Base-by-base conservation (phyloP, 495 filamentous ascomycete species). In the Penicillium steckii region DNA sequence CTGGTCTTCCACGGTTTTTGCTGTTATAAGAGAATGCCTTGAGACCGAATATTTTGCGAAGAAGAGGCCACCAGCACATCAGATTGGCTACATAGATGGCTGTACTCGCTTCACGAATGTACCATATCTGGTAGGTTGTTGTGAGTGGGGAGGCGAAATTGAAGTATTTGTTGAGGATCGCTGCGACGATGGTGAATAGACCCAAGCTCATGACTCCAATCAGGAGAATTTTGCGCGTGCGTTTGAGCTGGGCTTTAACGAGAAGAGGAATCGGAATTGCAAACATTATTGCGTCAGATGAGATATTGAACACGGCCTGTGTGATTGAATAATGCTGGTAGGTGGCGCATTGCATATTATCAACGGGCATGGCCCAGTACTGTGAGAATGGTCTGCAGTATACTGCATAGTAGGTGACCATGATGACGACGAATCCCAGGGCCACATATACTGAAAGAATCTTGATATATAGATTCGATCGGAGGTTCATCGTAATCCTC, bases 121-220 rank as follows among this genome's bases (percentile, higher is more conserved):
- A 87, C 85, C 85, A 88, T 43, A 79, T 81, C 29, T 77, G 69
- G 29, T 73, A 69, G 3, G 73, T 77, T 5, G 70, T 70, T 10
- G 67, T 73, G 48, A 79, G 76, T 0, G 81, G 82, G 1, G 71
- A 63, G 4, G 69, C 74, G 59, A 88, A 86, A 38, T 79, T 84
- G 70, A 86, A 87, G 55, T 79, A 83, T 63, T 86, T 86, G 60
- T 85, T 87, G 15, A 86, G 68, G 42, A 83, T 72, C 1, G 82
- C 80, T 17, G 79, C 80, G 21, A 85, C 62, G 45, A 88, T 83
- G 25, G 83, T 82, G 67, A 87, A 86, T 19, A 84, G 60, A 22
- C 85, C 85, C 10, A 87, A 69, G 45, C 67, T 70, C 71, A 79
- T 76, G 55, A 76, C 64, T 25, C 60, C 59, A 10, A 72, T 66